phyloP scores from a whole-genome alignment of 371 early-diverging fungal genomes.

The Antonospora locustae region DNA sequence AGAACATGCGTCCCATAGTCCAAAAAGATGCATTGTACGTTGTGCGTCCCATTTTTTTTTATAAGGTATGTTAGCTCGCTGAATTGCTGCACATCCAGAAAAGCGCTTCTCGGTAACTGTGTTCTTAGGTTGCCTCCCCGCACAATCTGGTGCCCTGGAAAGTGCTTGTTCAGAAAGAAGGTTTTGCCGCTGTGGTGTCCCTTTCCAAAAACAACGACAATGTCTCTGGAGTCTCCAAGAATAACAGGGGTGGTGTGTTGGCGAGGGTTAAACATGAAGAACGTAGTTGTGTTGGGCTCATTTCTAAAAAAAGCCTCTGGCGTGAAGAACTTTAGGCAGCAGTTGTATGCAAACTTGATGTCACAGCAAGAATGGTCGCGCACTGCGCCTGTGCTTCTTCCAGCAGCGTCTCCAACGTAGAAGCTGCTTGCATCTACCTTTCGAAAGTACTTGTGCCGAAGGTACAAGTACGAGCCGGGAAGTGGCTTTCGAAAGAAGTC shows the following conservation, averaged over 20 bases:
- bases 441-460: neutral
- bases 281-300: neutral
- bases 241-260: neutral
- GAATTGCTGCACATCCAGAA: constrained; percentile 4
- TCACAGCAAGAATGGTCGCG: constrained; percentile 14
- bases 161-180: constrained; percentile 21
- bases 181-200: constrained; percentile 26
- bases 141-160: constrained; percentile 3
- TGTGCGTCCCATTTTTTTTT: neutral
- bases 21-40: constrained; percentile 5
- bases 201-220: constrained; percentile 14
- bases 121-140: neutral
- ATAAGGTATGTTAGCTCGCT: constrained; percentile 3
- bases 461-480: constrained; percentile 17
- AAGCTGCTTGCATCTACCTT: neutral
- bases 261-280: neutral
- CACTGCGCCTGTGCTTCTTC: neutral
- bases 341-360: constrained; percentile 34
- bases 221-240: neutral
- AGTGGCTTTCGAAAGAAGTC: constrained; percentile 27
- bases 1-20: constrained; percentile 12
- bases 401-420: constrained; percentile 32
- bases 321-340: constrained; percentile 19
- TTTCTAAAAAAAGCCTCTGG: constrained; percentile 25
- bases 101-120: neutral